Evolutionary conservation across 129 eudicot genomes (phyloP).

Genomic region (Chrysanthemum lavandulifolium): DNA sequence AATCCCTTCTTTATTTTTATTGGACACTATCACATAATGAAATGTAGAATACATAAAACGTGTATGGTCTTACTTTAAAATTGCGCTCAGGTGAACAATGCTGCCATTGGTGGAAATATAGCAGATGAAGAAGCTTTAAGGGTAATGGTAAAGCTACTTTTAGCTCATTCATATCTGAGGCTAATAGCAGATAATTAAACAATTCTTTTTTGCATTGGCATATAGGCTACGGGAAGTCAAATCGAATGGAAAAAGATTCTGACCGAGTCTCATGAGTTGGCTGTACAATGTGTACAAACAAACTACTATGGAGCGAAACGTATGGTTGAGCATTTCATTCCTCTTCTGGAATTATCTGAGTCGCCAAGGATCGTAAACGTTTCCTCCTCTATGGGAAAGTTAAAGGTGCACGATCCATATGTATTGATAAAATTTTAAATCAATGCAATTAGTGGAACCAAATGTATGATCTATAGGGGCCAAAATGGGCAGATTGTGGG

Average conservation of each 20-base stretch:
- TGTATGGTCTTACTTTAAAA: not conserved
- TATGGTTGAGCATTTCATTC: conserved; percentile 50
- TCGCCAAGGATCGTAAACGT: conserved; percentile 78
- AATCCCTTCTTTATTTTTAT: not conserved
- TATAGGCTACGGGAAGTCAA: conserved; percentile 12
- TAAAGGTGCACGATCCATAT: conserved; percentile 42
- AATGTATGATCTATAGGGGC: too few relatives aligned
- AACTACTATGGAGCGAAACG: conserved; percentile 64
- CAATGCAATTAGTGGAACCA: not conserved
- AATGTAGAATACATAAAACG: not conserved
- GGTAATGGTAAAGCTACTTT: too few relatives aligned
- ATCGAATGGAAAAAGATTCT: conserved; percentile 29
- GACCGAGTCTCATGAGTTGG: conserved; percentile 36
- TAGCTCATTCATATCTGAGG: too few relatives aligned
- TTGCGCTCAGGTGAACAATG: conserved; percentile 6
- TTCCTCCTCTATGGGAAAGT: conserved; percentile 53
- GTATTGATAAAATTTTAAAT: not conserved
- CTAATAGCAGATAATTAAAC: too few relatives aligned
- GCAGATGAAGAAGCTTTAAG: too few relatives aligned
- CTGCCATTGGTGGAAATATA: not conserved
- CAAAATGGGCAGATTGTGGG: too few relatives aligned
- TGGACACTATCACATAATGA: not conserved
- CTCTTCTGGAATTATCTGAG: conserved; percentile 55
- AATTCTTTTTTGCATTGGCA: not conserved
- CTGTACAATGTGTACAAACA: conserved; percentile 53